Evolutionary conservation across 116 monocot species (phyloP), one percentile per base, ranked within the genome.

Genomic region (Zostera marina): DNA sequence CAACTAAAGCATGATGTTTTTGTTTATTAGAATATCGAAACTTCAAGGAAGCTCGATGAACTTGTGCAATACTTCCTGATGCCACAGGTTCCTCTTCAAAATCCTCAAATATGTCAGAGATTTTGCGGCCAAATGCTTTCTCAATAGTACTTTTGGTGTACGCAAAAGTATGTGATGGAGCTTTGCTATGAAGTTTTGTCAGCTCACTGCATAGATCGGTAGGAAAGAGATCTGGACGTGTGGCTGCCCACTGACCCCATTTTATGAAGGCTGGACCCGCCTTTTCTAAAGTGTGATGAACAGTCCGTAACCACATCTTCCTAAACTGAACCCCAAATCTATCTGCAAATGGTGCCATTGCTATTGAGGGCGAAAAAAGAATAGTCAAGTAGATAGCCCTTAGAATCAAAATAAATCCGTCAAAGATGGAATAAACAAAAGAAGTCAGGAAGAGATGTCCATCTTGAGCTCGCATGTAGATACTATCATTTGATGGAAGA

Each of bases 161-260:
- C 3, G 73, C 17, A 75, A 81, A 93, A 23, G 71, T 75, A 70
- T 93, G 93, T 3, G 81, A 73, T 26, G 93, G 88, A 40, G 93
- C 93, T 55, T 81, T 79, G 8, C 67, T 77, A 49, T 93, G 88
- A 42, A 93, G 81, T 55, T 81, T 88, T 43, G 81, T 22, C 14
- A 93, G 72, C 68, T 81, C 87, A 16, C 58, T 66, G 66, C 93
- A 93, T 11, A 93, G 73, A 66, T 88, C 88, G 22, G 66, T 71
- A 26, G 88, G 84, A 60, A 93, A 93, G 39, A 93, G 79, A 68
- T 88, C 88, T 5, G 93, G 93, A 0, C 88, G 68, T 55, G 93
- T 93, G 20, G 93, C 93, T 58, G 84, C 93, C 93, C 93, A 93
- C 62, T 93, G 93, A 12, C 88, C 93, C 88, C 84, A 93, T 62